These are phyloP conservation scores for Pseudocercospora pini-densiflorae DNA, from an alignment of 2,329 filamentous ascomycete species.

Conservation along the genomic window DNA sequence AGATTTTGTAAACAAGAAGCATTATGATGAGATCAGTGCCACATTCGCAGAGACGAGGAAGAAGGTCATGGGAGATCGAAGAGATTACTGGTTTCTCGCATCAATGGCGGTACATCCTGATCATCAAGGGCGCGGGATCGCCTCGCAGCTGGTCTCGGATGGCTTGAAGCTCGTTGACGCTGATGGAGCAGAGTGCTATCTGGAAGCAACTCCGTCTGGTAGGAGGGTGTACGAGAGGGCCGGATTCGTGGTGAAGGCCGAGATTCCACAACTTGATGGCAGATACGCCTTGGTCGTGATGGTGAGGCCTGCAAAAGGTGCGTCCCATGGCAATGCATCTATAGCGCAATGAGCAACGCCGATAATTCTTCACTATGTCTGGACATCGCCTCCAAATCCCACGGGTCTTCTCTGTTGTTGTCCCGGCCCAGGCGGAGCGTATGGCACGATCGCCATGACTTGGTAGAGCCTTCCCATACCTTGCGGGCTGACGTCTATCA, in stretches of 20 bases:
- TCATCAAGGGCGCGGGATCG: conserved; percentile 14
- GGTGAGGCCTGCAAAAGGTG: conserved; percentile 10
- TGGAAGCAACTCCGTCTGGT: conserved; percentile 10
- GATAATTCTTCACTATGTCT: not conserved
- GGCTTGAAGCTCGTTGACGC: conserved; percentile 13
- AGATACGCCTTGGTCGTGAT: conserved; percentile 11
- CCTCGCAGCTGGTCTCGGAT: conserved; percentile 8
- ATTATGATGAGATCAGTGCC: conserved; percentile 1
- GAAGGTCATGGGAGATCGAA: conserved; percentile 14
- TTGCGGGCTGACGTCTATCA: conserved; percentile 79
- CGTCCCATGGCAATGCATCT: not conserved
- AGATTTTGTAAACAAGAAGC: conserved; percentile 4
- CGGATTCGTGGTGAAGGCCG: conserved; percentile 11
- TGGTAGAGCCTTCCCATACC: conserved; percentile 98
- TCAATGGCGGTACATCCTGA: conserved; percentile 18
- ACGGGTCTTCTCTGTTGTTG: conserved; percentile 75
- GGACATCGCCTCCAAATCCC: conserved; percentile 79
- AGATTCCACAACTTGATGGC: conserved; percentile 12
- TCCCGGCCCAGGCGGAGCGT: conserved; percentile 59
- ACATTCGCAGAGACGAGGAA: conserved; percentile 3
- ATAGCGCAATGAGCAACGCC: not conserved
- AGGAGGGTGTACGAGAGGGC: conserved; percentile 12
- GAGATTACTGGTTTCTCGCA: conserved; percentile 17
- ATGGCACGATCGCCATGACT: conserved; percentile 83
- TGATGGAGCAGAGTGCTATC: conserved; percentile 11